Percentiles rank a stretch among this genome's conserved stretches.
Conservation (phyloP, 2,329 filamentous ascomycete genomes). For the Fusarium sp. region DNA sequence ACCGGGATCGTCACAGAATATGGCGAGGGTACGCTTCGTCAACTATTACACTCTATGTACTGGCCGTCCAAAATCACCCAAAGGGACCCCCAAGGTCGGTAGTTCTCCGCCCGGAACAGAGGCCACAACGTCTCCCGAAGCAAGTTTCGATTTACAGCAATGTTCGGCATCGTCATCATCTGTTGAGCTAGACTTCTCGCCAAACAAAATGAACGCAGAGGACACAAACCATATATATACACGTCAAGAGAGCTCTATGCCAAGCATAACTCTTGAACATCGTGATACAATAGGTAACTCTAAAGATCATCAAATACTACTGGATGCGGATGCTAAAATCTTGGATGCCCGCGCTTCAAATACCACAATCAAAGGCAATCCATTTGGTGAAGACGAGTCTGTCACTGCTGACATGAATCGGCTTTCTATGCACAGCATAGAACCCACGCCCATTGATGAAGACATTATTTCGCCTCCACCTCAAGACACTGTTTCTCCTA, state of each 20-base stretch:
- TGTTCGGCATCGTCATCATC: neutral
- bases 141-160: neutral
- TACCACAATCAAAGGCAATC: neutral
- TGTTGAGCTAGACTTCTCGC: conserved; percentile 13
- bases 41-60: conserved; percentile 94
- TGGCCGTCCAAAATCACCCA: conserved; percentile 69
- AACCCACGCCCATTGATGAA: conserved; percentile 56
- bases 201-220: neutral
- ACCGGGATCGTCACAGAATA: conserved; percentile 38
- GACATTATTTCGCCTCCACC: neutral
- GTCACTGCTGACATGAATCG: conserved; percentile 30
- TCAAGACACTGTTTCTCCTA: neutral
- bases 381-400: conserved; percentile 3
- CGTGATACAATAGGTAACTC: conserved; percentile 35
- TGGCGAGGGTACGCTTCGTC: conserved; percentile 77
- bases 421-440: conserved; percentile 53
- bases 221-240: conserved; percentile 7
- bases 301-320: conserved; percentile 29
- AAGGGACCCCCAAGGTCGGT: conserved; percentile 33
- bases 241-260: conserved; percentile 20
- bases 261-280: conserved; percentile 40
- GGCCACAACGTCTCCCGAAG: neutral
- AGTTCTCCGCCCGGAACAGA: conserved; percentile 16
- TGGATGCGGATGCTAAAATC: conserved; percentile 17
- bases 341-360: neutral